Conservation (phyloP, 306 rosid species). For the Pyrus pyrifolia region DNA sequence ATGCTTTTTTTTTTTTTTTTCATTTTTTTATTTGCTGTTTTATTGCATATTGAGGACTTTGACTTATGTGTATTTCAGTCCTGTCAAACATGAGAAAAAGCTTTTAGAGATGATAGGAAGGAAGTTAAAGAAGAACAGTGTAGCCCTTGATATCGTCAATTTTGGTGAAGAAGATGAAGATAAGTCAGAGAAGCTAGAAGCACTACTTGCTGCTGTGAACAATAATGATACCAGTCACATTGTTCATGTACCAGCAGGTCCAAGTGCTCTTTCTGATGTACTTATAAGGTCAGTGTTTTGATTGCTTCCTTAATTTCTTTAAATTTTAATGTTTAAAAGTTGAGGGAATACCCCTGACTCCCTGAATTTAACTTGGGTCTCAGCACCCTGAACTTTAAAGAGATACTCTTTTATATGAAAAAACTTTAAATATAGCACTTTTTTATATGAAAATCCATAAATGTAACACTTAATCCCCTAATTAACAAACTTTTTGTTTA, state of each 20-base stretch:
- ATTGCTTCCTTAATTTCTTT: neutral
- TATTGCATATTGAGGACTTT: constrained; percentile 3
- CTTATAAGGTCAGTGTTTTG: constrained; percentile 53
- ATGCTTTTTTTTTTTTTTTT: neutral
- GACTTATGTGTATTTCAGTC: constrained; percentile 34
- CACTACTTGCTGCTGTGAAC: constrained; percentile 78
- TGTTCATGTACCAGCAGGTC: constrained; percentile 51
- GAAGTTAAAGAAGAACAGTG: constrained; percentile 85
- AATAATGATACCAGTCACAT: constrained; percentile 70
- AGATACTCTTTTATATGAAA: neutral
- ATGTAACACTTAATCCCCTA: neutral
- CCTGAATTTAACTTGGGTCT: neutral
- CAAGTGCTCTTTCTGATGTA: constrained; percentile 52
- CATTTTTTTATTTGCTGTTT: neutral
- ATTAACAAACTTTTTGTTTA: neutral
- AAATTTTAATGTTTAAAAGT: neutral
- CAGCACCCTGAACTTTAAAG: neutral
- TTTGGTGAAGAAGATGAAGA: constrained; percentile 92
- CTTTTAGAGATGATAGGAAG: constrained; percentile 73
- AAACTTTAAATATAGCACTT: neutral
- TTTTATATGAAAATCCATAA: neutral
- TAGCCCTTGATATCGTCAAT: constrained; percentile 80
- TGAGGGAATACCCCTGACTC: neutral
- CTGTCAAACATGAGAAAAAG: constrained; percentile 74
- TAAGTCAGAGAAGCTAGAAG: constrained; percentile 76